Conservation (phyloP, 176 grass and related monocot species). For the Carex kokanica region DNA sequence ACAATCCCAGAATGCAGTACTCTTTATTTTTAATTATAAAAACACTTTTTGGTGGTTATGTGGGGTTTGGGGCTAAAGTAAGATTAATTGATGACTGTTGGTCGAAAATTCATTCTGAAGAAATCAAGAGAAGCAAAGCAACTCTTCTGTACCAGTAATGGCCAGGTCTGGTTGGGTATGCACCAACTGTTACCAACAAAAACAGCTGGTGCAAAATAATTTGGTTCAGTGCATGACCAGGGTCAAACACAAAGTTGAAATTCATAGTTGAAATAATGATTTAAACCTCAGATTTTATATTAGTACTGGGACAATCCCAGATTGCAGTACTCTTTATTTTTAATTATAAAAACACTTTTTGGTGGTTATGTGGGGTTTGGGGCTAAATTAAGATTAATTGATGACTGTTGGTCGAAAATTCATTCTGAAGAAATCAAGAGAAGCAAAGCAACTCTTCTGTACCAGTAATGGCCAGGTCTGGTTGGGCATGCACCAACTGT, state of each 20-base stretch:
- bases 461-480: background rate
- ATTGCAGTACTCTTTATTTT: background rate
- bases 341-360: background rate
- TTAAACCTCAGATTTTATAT: background rate
- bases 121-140: background rate
- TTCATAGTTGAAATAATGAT: background rate
- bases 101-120: background rate
- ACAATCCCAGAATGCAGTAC: background rate
- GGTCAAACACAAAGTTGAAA: no score
- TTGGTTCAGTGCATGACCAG: background rate
- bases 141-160: constrained; percentile 9
- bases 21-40: background rate
- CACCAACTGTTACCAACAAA: constrained; percentile 7
- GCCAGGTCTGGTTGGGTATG: background rate
- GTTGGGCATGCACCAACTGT: background rate
- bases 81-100: background rate
- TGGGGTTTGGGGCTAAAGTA: background rate
- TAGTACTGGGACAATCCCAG: background rate
- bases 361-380: background rate
- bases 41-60: background rate
- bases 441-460: background rate
- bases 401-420: background rate
- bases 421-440: background rate
- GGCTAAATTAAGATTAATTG: background rate
- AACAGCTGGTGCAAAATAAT: background rate